Base-by-base conservation (phyloP, 257 asterid genomes). In the Gentiana straminea region DNA sequence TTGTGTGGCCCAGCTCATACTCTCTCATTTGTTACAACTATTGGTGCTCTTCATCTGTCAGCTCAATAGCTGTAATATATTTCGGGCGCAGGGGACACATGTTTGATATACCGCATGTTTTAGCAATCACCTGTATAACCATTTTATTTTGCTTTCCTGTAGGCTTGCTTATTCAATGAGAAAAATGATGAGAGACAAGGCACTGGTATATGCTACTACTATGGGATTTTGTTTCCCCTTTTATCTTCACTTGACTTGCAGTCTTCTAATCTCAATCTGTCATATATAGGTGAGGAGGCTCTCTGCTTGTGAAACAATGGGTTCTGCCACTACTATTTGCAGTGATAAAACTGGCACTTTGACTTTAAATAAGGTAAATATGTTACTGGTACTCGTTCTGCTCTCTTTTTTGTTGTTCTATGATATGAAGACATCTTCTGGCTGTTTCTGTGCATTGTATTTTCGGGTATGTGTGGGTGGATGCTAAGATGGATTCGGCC, bases 161-260 rank as follows among this genome's bases (percentile, higher is more conserved):
- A 91, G 98, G 89, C 96, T 91, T 75, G 98, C 98, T 58, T 91
- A 91, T 69, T 86, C 98, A 46, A 87, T 91, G 98, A 82, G 91
- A 66, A 91, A 91, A 75, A 91, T 91, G 98, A 91, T 91, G 98
- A 89, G 87, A 57, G 98, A 87, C 73, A 91, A 91, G 75, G 98
- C 98, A 57, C 68, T 91, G 96, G 98, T 91, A 78, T 57, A 86
- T 70, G 51, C 62, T 54, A 51, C 41, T 46, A 58, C 55, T 49
- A 33, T 39, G 62, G 24, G 33, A 33, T 45, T 37, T 24, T 49
- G 13, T 13, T 46, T 46, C 60, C 12, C 24, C 24, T 24, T 24
- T 24, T 51, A 11, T 39, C 2, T 36, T 3, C n/a, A 43, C 36
- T 51, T 50, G 10, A 3, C 12, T 32, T 61, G 41, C 35, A 47